phyloP scores from a whole-genome alignment of 2,329 filamentous ascomycete genomes.

The Lasiodiplodia gonubiensis region DNA sequence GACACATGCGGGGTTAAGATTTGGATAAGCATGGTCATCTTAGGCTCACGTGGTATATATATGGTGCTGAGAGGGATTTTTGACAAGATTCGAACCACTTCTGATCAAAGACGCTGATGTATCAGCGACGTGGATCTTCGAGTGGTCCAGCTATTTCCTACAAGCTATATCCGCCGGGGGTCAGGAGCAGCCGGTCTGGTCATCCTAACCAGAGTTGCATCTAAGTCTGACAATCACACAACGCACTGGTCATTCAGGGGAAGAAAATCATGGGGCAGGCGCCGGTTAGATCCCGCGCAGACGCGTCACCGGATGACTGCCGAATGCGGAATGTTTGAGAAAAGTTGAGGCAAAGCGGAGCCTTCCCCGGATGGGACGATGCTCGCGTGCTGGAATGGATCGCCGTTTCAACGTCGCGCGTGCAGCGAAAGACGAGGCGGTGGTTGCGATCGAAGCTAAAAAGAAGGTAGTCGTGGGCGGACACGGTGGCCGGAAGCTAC shows the following conservation, averaged over 20 bases:
- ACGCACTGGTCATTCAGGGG: background rate
- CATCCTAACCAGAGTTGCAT: background rate
- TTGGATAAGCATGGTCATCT: background rate
- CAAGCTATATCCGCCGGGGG: background rate
- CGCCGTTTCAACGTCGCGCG: conserved; percentile 3
- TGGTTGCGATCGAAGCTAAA: background rate
- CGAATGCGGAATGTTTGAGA: conserved; percentile 10
- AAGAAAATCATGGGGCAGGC: no score
- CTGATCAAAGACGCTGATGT: background rate
- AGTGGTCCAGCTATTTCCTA: background rate
- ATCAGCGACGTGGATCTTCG: background rate
- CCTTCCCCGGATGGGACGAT: conserved; percentile 2
- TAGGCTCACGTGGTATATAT: background rate
- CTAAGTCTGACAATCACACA: background rate
- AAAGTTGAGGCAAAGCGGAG: background rate
- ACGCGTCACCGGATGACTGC: background rate
- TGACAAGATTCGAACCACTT: background rate
- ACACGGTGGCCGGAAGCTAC: conserved; percentile 14
- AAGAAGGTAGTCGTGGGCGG: background rate
- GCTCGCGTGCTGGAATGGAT: background rate
- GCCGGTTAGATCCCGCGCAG: background rate
- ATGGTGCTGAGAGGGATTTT: background rate
- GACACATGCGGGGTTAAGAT: no score
- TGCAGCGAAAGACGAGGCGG: conserved; percentile 2
- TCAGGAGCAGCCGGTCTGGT: background rate